phyloP scores from a whole-genome alignment of 331 rosid species.

The Malus hybrid region DNA sequence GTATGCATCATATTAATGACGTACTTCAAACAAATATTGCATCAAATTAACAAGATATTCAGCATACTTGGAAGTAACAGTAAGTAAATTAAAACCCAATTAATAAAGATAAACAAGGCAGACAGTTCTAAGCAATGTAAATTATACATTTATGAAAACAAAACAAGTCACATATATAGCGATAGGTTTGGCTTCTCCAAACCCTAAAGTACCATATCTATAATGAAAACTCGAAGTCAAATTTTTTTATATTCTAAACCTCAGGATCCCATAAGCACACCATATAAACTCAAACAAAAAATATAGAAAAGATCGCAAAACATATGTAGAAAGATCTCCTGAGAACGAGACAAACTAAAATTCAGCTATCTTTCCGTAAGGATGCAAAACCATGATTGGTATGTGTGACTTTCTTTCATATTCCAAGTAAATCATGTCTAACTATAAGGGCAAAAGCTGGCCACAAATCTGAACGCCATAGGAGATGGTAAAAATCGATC shows the following conservation, averaged over 20 bases:
- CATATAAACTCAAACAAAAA: not conserved
- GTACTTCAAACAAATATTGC: not conserved
- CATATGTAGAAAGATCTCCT: too few species aligned
- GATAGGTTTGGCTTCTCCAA: not conserved
- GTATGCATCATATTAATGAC: not conserved
- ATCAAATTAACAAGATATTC: not conserved
- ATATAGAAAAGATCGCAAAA: not conserved
- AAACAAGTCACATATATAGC: not conserved
- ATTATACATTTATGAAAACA: not conserved
- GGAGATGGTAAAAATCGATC: not conserved
- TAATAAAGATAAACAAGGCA: not conserved
- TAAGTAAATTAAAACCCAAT: not conserved
- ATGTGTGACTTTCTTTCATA: not conserved
- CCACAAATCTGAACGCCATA: not conserved
- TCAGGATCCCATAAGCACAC: not conserved
- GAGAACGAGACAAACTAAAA: not conserved
- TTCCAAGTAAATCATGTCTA: not conserved
- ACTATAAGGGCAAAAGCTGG: not conserved
- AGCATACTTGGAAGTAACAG: not conserved
- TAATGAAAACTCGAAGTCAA: not conserved
- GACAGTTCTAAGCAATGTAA: not conserved
- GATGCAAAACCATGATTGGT: not conserved
- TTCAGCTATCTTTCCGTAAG: not conserved
- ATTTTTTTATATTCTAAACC: not conserved
- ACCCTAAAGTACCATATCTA: not conserved